Base-by-base conservation (phyloP, 306 rosid species). In the Benincasa hispida region DNA sequence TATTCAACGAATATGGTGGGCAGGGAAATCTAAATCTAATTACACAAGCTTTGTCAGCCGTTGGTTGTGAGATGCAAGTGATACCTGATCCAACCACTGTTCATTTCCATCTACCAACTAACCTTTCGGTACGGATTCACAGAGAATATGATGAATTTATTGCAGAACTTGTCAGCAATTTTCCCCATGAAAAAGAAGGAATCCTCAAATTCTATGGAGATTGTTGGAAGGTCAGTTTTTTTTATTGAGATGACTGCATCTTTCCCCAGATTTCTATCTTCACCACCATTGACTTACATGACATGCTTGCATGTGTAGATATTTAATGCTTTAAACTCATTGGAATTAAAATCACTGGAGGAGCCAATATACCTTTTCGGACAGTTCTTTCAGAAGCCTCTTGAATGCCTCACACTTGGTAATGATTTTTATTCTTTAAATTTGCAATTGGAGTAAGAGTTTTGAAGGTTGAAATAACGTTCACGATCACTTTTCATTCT, bases 341-440 rank as follows among this genome's bases (percentile, higher is more conserved):
- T 93, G 90, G 97, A 93, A 82, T 69, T 91, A 86, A 93, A 93
- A 88, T 93, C 97, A 24, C 91, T 93, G 2, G 98, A 93, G 86
- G 98, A 93, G 88, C 98, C 98, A 42, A 86, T 91, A 86, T 93
- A 93, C 85, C 98, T 91, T 82, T 90, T 91, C 13, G 93, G 97
- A 80, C 98, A 93, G 85, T 93, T 93, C 83, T 90, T 93, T 59
- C 90, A 84, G 88, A 93, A 88, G 90, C 97, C 98, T 1, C 50
- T 86, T 41, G 94, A 88, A 83, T 90, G 97, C 91, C 85, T 93
- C 82, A 93, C 98, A 61, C 87, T 93, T 72, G 98, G 98, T 93
- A 87, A 83, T 79, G 82, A 45, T 57, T 39, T 75, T 80, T 80
- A 69, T 24, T 67, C 37, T 69, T 45, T 42, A 69, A 22, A 10